Conservation (phyloP, 805 yeast genomes). For the Yarrowia yakushimensis region DNA sequence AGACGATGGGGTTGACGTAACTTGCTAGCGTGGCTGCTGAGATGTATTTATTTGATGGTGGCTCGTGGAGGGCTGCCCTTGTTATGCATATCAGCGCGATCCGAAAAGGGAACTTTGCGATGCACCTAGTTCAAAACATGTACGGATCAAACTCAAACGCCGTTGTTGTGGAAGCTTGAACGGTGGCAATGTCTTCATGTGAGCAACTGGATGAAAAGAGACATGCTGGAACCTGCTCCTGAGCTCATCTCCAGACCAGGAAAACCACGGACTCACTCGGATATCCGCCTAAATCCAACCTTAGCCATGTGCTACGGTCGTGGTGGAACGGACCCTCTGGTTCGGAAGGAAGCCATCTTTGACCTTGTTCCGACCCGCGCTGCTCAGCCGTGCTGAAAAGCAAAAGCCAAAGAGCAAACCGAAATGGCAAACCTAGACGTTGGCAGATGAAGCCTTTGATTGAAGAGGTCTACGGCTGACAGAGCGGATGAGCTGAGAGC, state of each 20-base stretch:
- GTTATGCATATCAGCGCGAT: conserved; percentile 20
- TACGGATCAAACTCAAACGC: background rate
- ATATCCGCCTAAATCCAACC: too few species aligned
- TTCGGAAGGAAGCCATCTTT: conserved; percentile 9
- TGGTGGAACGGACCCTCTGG: too few species aligned
- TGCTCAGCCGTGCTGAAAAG: conserved; percentile 21
- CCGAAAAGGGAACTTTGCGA: conserved; percentile 18
- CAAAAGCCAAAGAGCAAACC: background rate
- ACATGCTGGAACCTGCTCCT: too few species aligned
- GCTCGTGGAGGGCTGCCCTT: background rate
- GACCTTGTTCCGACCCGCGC: conserved; percentile 10
- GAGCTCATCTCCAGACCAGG: too few species aligned
- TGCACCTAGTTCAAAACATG: conserved; percentile 10
- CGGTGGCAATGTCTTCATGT: too few species aligned
- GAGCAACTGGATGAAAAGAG: too few species aligned
- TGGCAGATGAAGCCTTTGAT: too few species aligned
- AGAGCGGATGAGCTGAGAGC: too few species aligned
- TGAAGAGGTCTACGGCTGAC: too few species aligned
- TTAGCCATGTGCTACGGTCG: background rate
- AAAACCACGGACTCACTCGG: background rate
- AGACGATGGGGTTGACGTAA: too few species aligned
- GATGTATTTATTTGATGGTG: conserved; percentile 9
- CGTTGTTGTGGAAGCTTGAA: background rate
- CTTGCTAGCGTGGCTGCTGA: too few species aligned
- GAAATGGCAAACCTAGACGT: too few species aligned